phyloP scores from a whole-genome alignment of 208 protist species.

The Trypanosoma rangeli region DNA sequence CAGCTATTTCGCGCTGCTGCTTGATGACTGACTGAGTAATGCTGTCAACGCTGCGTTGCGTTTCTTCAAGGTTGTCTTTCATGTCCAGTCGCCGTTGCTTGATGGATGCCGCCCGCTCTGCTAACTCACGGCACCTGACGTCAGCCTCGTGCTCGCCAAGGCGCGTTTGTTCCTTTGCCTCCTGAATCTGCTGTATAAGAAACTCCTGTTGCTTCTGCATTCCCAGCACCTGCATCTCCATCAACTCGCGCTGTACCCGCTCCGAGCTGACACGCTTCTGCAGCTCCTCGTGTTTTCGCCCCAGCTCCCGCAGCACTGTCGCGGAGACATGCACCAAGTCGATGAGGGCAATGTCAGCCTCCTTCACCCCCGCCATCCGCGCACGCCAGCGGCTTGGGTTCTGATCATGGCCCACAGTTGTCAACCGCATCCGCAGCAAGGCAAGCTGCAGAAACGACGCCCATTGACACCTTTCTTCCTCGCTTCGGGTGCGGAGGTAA shows the following conservation, averaged over 20 bases:
- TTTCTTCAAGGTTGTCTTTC: constrained; percentile 21
- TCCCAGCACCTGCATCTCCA: constrained; percentile 22
- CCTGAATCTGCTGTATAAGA: constrained; percentile 1
- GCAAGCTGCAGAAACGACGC: constrained; percentile 28
- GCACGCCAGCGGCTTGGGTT: constrained; percentile 33
- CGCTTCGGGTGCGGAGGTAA: constrained; percentile 24
- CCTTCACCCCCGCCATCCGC: constrained; percentile 18
- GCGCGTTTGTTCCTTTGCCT: constrained; percentile 13
- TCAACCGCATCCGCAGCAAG: constrained; percentile 21
- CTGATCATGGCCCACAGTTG: constrained; percentile 26
- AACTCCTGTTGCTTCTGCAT: constrained; percentile 25
- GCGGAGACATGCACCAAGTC: constrained; percentile 11
- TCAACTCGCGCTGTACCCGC: constrained; percentile 13
- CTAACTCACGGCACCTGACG: constrained; percentile 12
- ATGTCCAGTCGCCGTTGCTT: constrained; percentile 23
- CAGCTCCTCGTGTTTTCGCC: constrained; percentile 16
- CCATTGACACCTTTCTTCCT: constrained; percentile 23
- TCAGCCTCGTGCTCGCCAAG: constrained; percentile 16
- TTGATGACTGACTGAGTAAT: constrained; percentile 23
- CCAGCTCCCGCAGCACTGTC: neutral
- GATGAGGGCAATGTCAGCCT: constrained; percentile 19
- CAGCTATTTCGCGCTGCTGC: constrained; percentile 24
- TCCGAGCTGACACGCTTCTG: constrained; percentile 17
- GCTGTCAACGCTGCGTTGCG: constrained; percentile 8
- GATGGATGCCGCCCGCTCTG: constrained; percentile 19